These are phyloP conservation scores for Russula lepida DNA, from an alignment of 768 basidiomycete genomes.

Conservation along the genomic window DNA sequence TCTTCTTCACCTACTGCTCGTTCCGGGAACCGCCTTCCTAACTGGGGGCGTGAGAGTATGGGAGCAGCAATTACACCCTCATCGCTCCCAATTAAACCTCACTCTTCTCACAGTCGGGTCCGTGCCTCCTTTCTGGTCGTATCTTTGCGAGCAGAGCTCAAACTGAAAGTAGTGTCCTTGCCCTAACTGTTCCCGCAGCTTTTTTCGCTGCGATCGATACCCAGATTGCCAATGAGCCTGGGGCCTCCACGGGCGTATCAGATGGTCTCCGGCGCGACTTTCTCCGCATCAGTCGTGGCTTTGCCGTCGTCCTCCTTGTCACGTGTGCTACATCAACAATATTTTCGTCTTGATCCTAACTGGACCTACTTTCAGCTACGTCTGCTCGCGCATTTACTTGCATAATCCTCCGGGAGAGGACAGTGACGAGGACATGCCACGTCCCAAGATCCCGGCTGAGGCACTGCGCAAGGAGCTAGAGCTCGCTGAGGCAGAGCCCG, in stretches of 20 bases:
- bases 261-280: slow-evolving; percentile 40
- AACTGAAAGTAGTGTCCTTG: slow-evolving; percentile 41
- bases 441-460: slow-evolving; percentile 33
- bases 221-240: slow-evolving; percentile 25
- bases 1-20: slow-evolving; percentile 61
- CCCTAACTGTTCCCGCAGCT: slow-evolving; percentile 55
- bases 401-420: slow-evolving; percentile 64
- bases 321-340: slow-evolving; percentile 36
- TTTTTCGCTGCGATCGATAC: slow-evolving; percentile 54
- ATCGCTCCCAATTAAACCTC: slow-evolving; percentile 58
- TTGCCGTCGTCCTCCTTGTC: slow-evolving; percentile 52
- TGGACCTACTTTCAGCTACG: slow-evolving; percentile 37
- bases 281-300: slow-evolving; percentile 55
- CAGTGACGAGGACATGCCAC: slow-evolving; percentile 34
- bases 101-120: slow-evolving; percentile 62
- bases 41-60: slow-evolving; percentile 59
- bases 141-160: background rate
- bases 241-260: slow-evolving; percentile 28
- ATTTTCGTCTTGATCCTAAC: background rate
- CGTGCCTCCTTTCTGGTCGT: slow-evolving; percentile 16
- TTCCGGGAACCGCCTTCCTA: slow-evolving; percentile 63
- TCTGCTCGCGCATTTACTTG: slow-evolving; percentile 58
- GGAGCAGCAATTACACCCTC: slow-evolving; percentile 61
- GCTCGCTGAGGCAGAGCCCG: slow-evolving; percentile 41
- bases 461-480: slow-evolving; percentile 31